Conservation (phyloP, 2,329 filamentous ascomycete species). For the Aspergillus carbonarius region DNA sequence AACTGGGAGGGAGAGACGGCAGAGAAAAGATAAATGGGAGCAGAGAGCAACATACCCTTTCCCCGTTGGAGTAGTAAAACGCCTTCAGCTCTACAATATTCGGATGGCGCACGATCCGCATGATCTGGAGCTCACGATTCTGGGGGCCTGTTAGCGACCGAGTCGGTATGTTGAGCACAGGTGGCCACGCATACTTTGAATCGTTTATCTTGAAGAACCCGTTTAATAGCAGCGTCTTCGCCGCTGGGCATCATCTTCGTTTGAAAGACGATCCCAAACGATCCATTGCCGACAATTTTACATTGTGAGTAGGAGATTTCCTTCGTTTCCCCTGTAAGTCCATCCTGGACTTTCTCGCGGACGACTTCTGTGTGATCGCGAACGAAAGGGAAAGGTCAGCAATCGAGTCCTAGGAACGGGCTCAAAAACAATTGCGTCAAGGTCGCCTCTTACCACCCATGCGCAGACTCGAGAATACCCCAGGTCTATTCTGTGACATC, state of each 20-base stretch:
- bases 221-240: slow-evolving; percentile 98
- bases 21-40: background rate
- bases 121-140: slow-evolving; percentile 99
- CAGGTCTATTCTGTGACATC: slow-evolving; percentile 91
- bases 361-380: slow-evolving; percentile 71
- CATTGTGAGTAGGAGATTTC: slow-evolving; percentile 98
- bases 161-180: background rate
- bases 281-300: slow-evolving; percentile 99
- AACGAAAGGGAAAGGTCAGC: slow-evolving; percentile 18
- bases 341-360: slow-evolving; percentile 98
- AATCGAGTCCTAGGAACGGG: slow-evolving; percentile 12
- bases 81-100: slow-evolving; percentile 99
- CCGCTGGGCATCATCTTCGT: slow-evolving; percentile 97
- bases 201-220: slow-evolving; percentile 96
- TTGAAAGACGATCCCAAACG: slow-evolving; percentile 98
- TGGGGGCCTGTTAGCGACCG: slow-evolving; percentile 47
- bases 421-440: slow-evolving; percentile 24
- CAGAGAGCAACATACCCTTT: slow-evolving; percentile 67
- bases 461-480: slow-evolving; percentile 82
- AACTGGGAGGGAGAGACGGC: slow-evolving; percentile 1
- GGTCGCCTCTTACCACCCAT: slow-evolving; percentile 83
- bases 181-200: slow-evolving; percentile 75
- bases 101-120: slow-evolving; percentile 97
- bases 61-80: slow-evolving; percentile 99
- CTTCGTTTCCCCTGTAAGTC: slow-evolving; percentile 90